Percentiles rank a stretch among this genome's conserved stretches.
Evolutionary conservation across 2,329 filamentous ascomycete species (phyloP).

Genomic region (Ceratocystis harringtonii): DNA sequence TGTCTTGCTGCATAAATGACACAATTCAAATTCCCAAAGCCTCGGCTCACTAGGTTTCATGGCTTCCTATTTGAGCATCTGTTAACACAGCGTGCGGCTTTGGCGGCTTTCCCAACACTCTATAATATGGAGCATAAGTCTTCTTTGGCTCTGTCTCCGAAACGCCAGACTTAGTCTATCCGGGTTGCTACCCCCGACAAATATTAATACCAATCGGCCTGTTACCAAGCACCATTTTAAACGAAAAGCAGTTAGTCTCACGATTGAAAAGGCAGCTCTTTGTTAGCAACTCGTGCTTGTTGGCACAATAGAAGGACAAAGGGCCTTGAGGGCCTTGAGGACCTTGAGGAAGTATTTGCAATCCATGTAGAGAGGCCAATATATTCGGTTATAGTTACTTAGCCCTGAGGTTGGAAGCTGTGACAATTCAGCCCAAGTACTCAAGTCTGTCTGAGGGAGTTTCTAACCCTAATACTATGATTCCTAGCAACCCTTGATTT

Average conservation of each 20-base stretch:
- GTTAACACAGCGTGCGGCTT: not conserved
- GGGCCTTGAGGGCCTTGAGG: no score
- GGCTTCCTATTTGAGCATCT: not conserved
- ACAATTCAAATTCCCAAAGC: not conserved
- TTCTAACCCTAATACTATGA: not conserved
- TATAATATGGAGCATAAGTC: not conserved
- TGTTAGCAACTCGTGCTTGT: not conserved
- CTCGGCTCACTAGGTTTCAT: not conserved
- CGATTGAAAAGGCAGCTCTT: not conserved
- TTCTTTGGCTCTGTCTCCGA: not conserved
- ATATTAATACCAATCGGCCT: not conserved
- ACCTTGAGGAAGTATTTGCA: no score
- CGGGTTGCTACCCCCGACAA: not conserved
- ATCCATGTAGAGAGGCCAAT: no score
- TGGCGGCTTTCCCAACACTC: no score
- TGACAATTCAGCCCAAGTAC: not conserved
- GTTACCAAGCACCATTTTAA: not conserved
- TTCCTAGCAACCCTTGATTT: not conserved
- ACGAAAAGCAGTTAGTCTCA: not conserved
- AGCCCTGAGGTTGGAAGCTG: no score
- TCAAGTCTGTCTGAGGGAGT: not conserved
- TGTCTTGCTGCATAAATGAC: not conserved
- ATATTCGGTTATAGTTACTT: no score
- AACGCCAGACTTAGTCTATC: not conserved
- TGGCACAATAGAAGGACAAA: not conserved